A percentile compares a stretch with the other conserved stretches of the same genome.
These are phyloP conservation scores for Didymella keratinophila DNA, from an alignment of 2,329 filamentous ascomycete genomes.

Conservation along the genomic window DNA sequence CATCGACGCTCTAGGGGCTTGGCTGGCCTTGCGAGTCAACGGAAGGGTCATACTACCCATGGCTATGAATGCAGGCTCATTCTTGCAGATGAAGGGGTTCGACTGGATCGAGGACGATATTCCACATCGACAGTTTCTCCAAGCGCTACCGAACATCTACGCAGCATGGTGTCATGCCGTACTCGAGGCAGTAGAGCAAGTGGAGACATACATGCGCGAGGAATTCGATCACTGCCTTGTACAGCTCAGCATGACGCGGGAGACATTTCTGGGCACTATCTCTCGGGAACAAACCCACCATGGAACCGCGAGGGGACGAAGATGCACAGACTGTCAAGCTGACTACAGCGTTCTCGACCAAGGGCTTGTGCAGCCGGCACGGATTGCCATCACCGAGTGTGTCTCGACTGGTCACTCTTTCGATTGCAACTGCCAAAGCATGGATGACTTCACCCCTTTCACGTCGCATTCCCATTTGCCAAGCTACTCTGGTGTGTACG, in stretches of 20 bases:
- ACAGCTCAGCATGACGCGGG: conserved; percentile 10
- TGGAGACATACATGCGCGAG: conserved; percentile 13
- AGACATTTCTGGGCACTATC: not conserved
- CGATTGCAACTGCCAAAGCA: conserved; percentile 12
- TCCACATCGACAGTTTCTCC: conserved; percentile 17
- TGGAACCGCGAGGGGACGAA: not conserved
- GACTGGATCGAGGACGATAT: conserved; percentile 26
- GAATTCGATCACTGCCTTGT: conserved; percentile 5
- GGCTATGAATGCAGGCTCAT: conserved; percentile 21
- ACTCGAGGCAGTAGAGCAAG: conserved; percentile 17
- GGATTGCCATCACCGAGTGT: conserved; percentile 23
- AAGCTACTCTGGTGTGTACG: not conserved
- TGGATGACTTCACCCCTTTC: not conserved
- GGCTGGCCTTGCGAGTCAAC: conserved; percentile 20
- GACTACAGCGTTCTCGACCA: conserved; percentile 9
- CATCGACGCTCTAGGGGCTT: conserved; percentile 11
- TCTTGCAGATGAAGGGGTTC: conserved; percentile 26
- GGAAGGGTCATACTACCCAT: conserved; percentile 22
- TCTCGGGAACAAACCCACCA: not conserved
- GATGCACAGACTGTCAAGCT: conserved; percentile 12
- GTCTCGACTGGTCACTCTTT: conserved; percentile 11
- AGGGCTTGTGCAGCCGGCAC: conserved; percentile 19
- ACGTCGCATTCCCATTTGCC: not conserved
- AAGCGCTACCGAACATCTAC: conserved; percentile 22
- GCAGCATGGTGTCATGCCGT: conserved; percentile 24